A percentile compares a stretch with the other conserved stretches of the same genome.
Conservation (phyloP, 352 stramenopile genomes). For the Pythium scleroteichum region DNA sequence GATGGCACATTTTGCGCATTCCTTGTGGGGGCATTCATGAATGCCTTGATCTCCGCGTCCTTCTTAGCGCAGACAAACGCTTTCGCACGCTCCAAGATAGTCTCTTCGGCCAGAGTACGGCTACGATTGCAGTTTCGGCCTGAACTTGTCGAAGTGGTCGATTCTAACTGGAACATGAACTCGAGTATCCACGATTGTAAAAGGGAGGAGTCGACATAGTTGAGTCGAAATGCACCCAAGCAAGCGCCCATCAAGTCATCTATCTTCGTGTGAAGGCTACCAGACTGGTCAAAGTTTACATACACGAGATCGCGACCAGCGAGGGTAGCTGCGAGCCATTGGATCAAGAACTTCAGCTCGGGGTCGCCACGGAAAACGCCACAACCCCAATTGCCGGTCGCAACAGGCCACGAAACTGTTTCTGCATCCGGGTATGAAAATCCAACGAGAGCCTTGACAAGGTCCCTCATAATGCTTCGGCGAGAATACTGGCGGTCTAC, state of each 20-base stretch:
- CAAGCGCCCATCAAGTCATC: conserved; percentile 15
- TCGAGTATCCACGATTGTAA: conserved; percentile 8
- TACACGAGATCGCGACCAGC: conserved; percentile 51
- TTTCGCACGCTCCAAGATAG: conserved; percentile 7
- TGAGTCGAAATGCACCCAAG: background rate
- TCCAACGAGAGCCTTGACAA: conserved; percentile 67
- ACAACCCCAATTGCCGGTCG: conserved; percentile 83
- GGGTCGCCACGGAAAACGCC: conserved; percentile 73
- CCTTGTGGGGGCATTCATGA: too few relatives aligned
- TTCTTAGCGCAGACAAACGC: conserved; percentile 9
- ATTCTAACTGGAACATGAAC: conserved; percentile 16
- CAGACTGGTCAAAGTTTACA: conserved; percentile 52
- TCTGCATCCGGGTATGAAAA: conserved; percentile 47
- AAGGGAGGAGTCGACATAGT: background rate
- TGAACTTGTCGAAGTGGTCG: background rate
- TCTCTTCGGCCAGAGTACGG: background rate
- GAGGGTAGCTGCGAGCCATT: conserved; percentile 77
- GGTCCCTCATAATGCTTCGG: conserved; percentile 54
- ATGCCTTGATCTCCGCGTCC: background rate
- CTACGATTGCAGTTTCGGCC: too few relatives aligned
- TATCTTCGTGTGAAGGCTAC: conserved; percentile 48
- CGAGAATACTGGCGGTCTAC: conserved; percentile 50
- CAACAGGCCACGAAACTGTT: conserved; percentile 46
- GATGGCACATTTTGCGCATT: background rate
- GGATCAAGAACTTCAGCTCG: conserved; percentile 81